A percentile compares a stretch with the other conserved stretches of the same genome.
These are phyloP conservation scores for Pelargonium myrrhifolium DNA, from an alignment of 441 rosid species.

Conservation along the genomic window DNA sequence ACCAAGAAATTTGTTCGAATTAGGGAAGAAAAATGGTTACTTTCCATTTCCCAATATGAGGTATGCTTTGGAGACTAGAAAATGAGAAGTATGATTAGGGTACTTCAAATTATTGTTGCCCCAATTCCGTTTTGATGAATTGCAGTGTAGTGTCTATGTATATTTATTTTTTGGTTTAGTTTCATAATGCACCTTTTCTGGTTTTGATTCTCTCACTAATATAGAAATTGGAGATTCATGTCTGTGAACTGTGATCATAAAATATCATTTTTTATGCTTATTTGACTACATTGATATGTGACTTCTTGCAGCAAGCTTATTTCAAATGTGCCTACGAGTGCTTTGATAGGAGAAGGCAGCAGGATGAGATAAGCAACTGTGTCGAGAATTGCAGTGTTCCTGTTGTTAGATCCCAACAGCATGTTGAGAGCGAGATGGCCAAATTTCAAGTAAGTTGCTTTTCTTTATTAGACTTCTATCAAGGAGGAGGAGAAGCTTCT, in stretches of 20 bases:
- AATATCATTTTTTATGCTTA: neutral
- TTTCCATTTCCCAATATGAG: neutral
- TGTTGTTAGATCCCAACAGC: constrained; percentile 56
- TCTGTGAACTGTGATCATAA: neutral
- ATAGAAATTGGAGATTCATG: neutral
- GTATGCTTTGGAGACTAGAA: neutral
- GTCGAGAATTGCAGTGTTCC: constrained; percentile 78
- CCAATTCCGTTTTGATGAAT: neutral
- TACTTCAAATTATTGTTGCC: neutral
- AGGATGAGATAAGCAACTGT: constrained; percentile 57
- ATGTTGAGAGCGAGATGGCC: constrained; percentile 63
- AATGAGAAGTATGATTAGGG: neutral
- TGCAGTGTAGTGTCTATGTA: no score
- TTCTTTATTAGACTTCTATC: neutral
- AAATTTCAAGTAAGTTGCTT: constrained; percentile 57
- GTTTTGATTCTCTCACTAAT: neutral
- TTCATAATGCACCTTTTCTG: no score
- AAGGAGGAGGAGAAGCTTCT: neutral
- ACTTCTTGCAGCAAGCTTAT: constrained; percentile 60
- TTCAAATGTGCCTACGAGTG: constrained; percentile 93
- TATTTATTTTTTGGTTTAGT: no score
- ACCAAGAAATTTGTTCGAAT: neutral
- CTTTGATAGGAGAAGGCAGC: constrained; percentile 64
- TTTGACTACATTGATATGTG: neutral
- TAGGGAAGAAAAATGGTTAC: neutral